These are phyloP conservation scores for Cladosporium sp. DNA, from an alignment of 2,329 filamentous ascomycete species.

Conservation along the genomic window DNA sequence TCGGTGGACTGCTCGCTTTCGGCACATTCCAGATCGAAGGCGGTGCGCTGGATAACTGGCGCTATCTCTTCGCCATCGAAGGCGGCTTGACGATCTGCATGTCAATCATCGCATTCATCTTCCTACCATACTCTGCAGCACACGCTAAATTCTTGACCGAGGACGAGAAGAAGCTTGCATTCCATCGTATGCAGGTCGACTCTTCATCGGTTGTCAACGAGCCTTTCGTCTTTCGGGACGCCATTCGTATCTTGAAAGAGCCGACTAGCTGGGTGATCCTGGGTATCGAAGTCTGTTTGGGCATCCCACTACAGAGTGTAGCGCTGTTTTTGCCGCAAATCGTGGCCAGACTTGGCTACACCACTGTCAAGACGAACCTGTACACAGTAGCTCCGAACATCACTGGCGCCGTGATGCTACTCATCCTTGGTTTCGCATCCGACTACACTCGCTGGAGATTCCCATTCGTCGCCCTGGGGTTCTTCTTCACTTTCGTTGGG, in stretches of 20 bases:
- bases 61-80: constrained; percentile 63
- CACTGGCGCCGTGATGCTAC: constrained; percentile 66
- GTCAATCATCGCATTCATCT: constrained; percentile 62
- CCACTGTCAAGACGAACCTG: constrained; percentile 64
- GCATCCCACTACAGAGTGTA: constrained; percentile 56
- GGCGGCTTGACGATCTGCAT: constrained; percentile 54
- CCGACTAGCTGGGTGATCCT: constrained; percentile 53
- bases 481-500: constrained; percentile 69
- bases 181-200: constrained; percentile 69
- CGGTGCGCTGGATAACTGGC: constrained; percentile 52
- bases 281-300: constrained; percentile 55
- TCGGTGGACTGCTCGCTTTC: constrained; percentile 57
- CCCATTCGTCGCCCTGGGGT: constrained; percentile 70
- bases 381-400: constrained; percentile 80
- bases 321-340: constrained; percentile 58
- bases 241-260: constrained; percentile 51
- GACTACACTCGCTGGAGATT: constrained; percentile 65
- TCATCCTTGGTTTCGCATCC: constrained; percentile 67
- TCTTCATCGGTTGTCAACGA: constrained; percentile 62
- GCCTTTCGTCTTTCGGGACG: constrained; percentile 49
- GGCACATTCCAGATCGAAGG: constrained; percentile 57
- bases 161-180: constrained; percentile 65
- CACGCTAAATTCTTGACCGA: constrained; percentile 62
- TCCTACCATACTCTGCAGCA: constrained; percentile 61
- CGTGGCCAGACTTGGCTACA: constrained; percentile 49